Conservation (phyloP, 805 yeast species). For the Ogataea kodamae region DNA sequence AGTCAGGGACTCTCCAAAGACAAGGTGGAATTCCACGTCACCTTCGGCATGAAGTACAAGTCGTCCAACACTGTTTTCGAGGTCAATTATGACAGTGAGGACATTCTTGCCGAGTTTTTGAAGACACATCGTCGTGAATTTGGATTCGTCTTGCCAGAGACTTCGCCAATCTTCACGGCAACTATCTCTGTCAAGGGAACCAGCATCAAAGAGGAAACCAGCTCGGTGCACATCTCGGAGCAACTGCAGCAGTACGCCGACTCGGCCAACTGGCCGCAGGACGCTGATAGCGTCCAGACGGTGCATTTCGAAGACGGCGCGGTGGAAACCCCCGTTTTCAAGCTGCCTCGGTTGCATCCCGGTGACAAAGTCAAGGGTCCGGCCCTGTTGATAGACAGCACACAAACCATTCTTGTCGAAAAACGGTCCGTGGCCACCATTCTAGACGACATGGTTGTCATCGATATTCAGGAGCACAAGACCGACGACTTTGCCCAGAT, state of each 20-base stretch:
- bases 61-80: constrained; percentile 86
- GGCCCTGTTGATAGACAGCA: constrained; percentile 31
- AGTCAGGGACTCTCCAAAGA: constrained; percentile 40
- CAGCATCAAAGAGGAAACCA: constrained; percentile 4
- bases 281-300: constrained; percentile 6
- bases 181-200: constrained; percentile 54
- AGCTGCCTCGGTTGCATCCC: constrained; percentile 27
- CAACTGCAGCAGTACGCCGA: constrained; percentile 1
- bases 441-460: constrained; percentile 34
- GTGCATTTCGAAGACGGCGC: constrained; percentile 13
- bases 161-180: constrained; percentile 22
- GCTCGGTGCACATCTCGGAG: constrained; percentile 1
- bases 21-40: constrained; percentile 51
- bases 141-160: constrained; percentile 51
- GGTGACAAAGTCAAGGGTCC: constrained; percentile 38
- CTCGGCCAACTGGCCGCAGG: neutral
- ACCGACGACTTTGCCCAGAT: constrained; percentile 6
- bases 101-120: constrained; percentile 44
- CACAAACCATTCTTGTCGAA: constrained; percentile 40
- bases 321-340: constrained; percentile 27
- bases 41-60: constrained; percentile 70
- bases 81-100: constrained; percentile 37
- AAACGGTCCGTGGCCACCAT: constrained; percentile 36
- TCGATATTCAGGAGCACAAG: constrained; percentile 15
- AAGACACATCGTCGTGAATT: constrained; percentile 65